Conservation (phyloP, 371 early-diverging fungal genomes). For the Phascolomyces articulosus region DNA sequence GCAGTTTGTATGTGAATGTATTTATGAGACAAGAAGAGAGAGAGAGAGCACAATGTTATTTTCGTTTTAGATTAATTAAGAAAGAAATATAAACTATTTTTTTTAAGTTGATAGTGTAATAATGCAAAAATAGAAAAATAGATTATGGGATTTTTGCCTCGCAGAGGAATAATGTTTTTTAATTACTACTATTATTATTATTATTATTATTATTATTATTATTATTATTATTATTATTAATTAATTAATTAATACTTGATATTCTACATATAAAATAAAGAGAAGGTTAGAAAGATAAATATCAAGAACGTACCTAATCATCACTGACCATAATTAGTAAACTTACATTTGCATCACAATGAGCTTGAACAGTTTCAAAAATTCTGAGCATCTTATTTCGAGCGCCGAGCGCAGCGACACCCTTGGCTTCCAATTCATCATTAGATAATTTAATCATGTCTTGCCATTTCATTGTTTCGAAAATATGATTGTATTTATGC, state of each 20-base stretch:
- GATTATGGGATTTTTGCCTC: too few species aligned
- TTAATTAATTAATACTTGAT: slow-evolving; percentile 16
- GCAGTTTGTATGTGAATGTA: too few species aligned
- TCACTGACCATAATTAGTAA: slow-evolving; percentile 16
- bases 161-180: not conserved
- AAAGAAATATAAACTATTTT: too few species aligned
- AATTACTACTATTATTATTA: not conserved
- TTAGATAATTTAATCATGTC: slow-evolving; percentile 87
- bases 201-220: not conserved
- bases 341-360: slow-evolving; percentile 57
- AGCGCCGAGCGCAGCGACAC: slow-evolving; percentile 94
- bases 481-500: slow-evolving; percentile 92
- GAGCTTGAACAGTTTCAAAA: slow-evolving; percentile 80
- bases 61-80: too few species aligned
- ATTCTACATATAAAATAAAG: slow-evolving; percentile 6
- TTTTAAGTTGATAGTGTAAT: too few species aligned
- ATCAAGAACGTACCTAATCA: too few species aligned
- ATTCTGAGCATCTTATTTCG: slow-evolving; percentile 96
- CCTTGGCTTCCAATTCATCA: slow-evolving; percentile 79
- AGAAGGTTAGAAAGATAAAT: slow-evolving; percentile 14
- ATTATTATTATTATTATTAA: not conserved
- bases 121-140: too few species aligned
- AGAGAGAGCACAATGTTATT: too few species aligned
- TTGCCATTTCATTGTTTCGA: slow-evolving; percentile 88
- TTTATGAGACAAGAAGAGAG: too few species aligned